These are phyloP conservation scores for Neocucurbitaria cava DNA, from an alignment of 2,329 filamentous ascomycete species.

Conservation along the genomic window DNA sequence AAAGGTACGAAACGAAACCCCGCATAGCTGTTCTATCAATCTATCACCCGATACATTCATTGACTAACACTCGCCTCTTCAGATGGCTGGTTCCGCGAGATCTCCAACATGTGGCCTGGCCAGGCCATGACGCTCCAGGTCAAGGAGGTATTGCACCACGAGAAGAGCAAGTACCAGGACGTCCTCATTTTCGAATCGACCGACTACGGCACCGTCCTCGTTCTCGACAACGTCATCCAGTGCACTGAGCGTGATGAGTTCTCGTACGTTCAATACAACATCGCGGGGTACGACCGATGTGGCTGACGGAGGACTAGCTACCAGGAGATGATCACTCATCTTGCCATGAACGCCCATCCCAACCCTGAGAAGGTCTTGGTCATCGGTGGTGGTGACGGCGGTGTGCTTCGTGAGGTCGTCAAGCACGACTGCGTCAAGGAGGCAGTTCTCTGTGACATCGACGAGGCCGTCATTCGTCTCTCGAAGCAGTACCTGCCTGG, in stretches of 20 bases:
- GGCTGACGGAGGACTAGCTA: constrained; percentile 60
- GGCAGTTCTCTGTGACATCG: constrained; percentile 96
- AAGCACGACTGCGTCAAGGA: constrained; percentile 98
- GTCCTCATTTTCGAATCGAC: constrained; percentile 98
- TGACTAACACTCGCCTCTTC: constrained; percentile 19
- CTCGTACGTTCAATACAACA: constrained; percentile 62
- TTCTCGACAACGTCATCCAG: constrained; percentile 99
- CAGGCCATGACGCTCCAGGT: constrained; percentile 93
- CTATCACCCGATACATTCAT: background rate
- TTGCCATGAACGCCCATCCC: constrained; percentile 98
- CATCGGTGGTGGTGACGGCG: constrained; percentile 96
- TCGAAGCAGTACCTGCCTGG: constrained; percentile 97
- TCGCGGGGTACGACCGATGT: background rate
- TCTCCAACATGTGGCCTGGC: constrained; percentile 98
- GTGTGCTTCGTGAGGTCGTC: constrained; percentile 96
- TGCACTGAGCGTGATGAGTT: constrained; percentile 99
- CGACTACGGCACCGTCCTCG: constrained; percentile 93
- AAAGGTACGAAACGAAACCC: constrained; percentile 68
- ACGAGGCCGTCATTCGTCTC: constrained; percentile 97
- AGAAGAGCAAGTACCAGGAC: constrained; percentile 99
- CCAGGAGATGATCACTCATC: constrained; percentile 99
- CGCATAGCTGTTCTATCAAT: too few species aligned
- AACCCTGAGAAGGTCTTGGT: constrained; percentile 98
- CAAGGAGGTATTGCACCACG: constrained; percentile 97
- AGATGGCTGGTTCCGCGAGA: constrained; percentile 99